Conservation (phyloP, 1,284 basidiomycete genomes). For the Butyriboletus pseudospeciosus region DNA sequence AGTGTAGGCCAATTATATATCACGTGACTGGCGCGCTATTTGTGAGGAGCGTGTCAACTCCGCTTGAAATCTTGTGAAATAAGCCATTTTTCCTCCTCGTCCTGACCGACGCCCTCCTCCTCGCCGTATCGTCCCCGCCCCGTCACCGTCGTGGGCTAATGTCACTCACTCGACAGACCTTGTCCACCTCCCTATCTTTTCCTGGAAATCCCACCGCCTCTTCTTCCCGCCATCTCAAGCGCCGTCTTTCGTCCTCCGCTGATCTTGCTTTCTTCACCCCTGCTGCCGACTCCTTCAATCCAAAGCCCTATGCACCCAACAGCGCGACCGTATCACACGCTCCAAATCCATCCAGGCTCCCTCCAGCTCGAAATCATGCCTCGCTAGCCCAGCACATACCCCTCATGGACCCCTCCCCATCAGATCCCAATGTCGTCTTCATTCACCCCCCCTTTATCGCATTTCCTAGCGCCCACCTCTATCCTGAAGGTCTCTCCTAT, state of each 20-base stretch:
- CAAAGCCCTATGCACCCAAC: conserved; percentile 52
- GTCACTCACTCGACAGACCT: conserved; percentile 29
- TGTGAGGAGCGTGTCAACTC: conserved; percentile 35
- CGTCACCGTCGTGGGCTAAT: conserved; percentile 14
- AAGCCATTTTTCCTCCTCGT: conserved; percentile 10
- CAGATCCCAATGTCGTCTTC: conserved; percentile 60
- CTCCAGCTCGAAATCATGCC: conserved; percentile 31
- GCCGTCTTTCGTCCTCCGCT: conserved; percentile 42
- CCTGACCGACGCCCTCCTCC: conserved; percentile 1
- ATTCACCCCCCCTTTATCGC: conserved; percentile 64
- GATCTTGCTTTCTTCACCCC: conserved; percentile 57
- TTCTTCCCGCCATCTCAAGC: conserved; percentile 41
- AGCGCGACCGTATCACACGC: conserved; percentile 14
- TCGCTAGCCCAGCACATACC: conserved; percentile 44
- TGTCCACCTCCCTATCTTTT: conserved; percentile 24
- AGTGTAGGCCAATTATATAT: conserved; percentile 10
- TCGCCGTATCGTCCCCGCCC: not conserved
- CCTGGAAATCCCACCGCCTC: conserved; percentile 11
- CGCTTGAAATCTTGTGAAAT: conserved; percentile 36
- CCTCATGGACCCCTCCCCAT: conserved; percentile 60
- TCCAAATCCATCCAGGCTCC: conserved; percentile 22
- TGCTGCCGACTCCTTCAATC: conserved; percentile 55
- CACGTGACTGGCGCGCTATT: conserved; percentile 32
- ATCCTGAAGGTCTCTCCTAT: conserved; percentile 65
- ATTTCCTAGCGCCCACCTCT: conserved; percentile 58